Evolutionary conservation across 2,329 filamentous ascomycete genomes (phyloP).

Genomic region (Falciphora oryzae): DNA sequence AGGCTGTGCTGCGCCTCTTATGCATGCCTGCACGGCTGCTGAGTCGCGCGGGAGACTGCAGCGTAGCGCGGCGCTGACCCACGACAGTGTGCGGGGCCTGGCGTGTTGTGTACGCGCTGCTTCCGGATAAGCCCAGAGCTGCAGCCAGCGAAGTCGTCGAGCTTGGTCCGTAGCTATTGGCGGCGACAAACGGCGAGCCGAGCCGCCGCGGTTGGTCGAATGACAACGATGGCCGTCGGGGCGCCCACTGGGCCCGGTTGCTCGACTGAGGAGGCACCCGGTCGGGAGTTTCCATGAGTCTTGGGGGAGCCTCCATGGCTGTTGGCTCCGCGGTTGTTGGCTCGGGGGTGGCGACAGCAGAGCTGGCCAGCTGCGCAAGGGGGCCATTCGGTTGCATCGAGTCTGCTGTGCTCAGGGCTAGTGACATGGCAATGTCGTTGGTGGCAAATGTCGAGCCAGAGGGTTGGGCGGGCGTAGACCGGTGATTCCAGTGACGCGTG

Average conservation of each 20-base stretch:
- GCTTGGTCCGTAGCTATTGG: conserved; percentile 57
- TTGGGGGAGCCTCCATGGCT: neutral
- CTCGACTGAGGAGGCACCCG: conserved; percentile 7
- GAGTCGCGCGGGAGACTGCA: conserved; percentile 50
- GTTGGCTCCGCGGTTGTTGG: conserved; percentile 16
- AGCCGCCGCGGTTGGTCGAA: neutral
- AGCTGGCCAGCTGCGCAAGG: conserved; percentile 52
- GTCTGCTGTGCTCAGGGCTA: conserved; percentile 57
- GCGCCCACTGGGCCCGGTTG: neutral
- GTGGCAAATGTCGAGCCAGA: conserved; percentile 49
- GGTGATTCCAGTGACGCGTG: conserved; percentile 43
- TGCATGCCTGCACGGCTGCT: conserved; percentile 43
- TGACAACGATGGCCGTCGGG: neutral
- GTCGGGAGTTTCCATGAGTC: neutral
- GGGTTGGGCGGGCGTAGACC: conserved; percentile 37
- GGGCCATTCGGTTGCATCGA: conserved; percentile 59
- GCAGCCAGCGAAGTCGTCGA: conserved; percentile 45
- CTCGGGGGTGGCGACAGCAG: conserved; percentile 11
- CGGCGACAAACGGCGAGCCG: conserved; percentile 45
- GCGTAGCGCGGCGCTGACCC: conserved; percentile 33
- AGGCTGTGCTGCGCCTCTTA: conserved; percentile 41
- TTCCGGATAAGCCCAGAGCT: conserved; percentile 27
- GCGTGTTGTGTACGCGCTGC: conserved; percentile 19
- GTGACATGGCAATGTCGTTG: conserved; percentile 57
- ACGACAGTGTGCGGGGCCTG: conserved; percentile 44